Evolutionary conservation across 164 flowering plant species (phyloP), one percentile per base, ranked within the genome.

Genomic region (Santalum album): DNA sequence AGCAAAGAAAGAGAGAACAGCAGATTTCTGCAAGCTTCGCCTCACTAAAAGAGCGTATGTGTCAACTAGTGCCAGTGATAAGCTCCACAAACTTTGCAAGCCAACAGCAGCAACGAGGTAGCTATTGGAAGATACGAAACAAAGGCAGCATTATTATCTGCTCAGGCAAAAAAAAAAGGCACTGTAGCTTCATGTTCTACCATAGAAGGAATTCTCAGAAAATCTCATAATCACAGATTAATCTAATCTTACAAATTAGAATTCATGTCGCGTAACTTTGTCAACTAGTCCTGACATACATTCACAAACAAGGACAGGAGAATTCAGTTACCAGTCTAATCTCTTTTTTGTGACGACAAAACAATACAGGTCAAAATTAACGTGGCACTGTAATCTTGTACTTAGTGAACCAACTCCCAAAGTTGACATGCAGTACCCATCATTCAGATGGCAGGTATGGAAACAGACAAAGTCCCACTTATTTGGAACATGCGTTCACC

Each of bases 61-160:
- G 58, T 88, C 96, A 58, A 78, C 67, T 63, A 83, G 14, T 11
- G 81, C 83, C 21, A 88, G 68, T 9, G 73, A 69, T 22, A 88
- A 43, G 71, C 92, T 85, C 96, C 92, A 87, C 55, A 79, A 58
- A 56, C 82, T 63, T 69, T 87, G 96, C 72, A 88, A 57, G 60
- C 79, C 64, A 51, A 68, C 81, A 22, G 90, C 90, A 18, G 71
- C 80, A 51, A 85, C 94, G 26, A 88, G 85, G 65, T 80, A 88
- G 58, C 96, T 88, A 29, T 29, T 29, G 34, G 9, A 29, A 29
- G 9, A 29, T 29, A 29, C n/a, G 72, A 65, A 20, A 44, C 48
- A 44, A 16, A 10, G 16, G 10, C 7, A 0, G 12, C 7, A 32
- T 7, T 6, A 32, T 32, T 0, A 6, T 32, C 7, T 32, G 1